Percentiles rank a stretch among this genome's conserved stretches.
These are phyloP conservation scores for Coriaria nepalensis DNA, from an alignment of 306 rosid genomes.

Conservation along the genomic window DNA sequence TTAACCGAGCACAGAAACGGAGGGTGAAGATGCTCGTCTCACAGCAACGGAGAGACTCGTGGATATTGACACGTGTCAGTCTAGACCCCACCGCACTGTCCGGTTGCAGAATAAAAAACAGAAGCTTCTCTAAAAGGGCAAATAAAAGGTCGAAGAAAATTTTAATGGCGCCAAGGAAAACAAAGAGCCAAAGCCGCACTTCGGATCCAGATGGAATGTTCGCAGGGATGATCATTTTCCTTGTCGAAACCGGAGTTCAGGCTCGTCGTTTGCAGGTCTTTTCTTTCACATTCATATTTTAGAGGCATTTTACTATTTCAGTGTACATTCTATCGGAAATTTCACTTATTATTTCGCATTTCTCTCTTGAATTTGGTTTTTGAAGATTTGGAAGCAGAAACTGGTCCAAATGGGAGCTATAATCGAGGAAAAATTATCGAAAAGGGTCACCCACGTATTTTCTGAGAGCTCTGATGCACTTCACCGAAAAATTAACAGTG, in stretches of 20 bases:
- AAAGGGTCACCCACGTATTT: slow-evolving; percentile 60
- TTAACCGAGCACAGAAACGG: too few relatives aligned
- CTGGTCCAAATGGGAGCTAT: slow-evolving; percentile 67
- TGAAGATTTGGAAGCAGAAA: slow-evolving; percentile 85
- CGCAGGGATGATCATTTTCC: slow-evolving; percentile 46
- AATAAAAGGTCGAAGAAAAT: slow-evolving; percentile 5
- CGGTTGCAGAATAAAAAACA: neutral
- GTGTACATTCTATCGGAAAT: neutral
- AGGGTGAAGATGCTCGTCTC: too few relatives aligned
- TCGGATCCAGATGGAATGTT: slow-evolving; percentile 48
- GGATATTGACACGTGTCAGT: slow-evolving; percentile 6
- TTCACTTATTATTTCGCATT: neutral
- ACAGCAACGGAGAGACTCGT: neutral
- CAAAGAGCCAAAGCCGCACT: slow-evolving; percentile 19
- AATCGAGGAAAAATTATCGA: slow-evolving; percentile 41
- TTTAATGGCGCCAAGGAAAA: slow-evolving; percentile 59
- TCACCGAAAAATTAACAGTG: slow-evolving; percentile 29
- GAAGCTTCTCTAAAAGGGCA: neutral
- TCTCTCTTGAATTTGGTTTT: neutral
- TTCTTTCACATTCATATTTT: neutral
- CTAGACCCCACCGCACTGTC: slow-evolving; percentile 3
- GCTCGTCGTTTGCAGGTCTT: slow-evolving; percentile 68
- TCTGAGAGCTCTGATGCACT: slow-evolving; percentile 40
- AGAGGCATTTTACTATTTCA: neutral
- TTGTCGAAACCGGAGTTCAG: slow-evolving; percentile 54